Evolutionary conservation across 139 green algal species (phyloP).

Genomic region (Chlamydomonas schloesseri): DNA sequence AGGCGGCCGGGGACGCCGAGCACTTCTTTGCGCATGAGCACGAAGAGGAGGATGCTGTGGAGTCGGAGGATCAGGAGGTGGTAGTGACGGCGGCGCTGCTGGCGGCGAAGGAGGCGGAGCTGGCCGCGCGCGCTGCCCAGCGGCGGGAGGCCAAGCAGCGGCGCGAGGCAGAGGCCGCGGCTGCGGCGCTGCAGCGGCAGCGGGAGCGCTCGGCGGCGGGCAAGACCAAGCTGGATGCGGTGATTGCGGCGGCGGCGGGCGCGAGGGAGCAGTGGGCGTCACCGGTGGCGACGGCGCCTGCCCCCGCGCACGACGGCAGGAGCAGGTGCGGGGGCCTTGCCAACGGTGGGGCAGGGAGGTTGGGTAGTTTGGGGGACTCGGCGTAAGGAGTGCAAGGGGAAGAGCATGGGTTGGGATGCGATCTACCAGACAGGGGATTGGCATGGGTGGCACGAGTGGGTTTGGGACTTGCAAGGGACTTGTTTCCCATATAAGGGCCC

Average conservation of each 20-base stretch:
- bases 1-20: no score
- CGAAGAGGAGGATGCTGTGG: neutral
- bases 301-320: no score
- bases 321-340: no score
- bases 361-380: no score
- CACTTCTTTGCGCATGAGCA: no score
- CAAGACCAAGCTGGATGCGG: conserved; percentile 8
- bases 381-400: no score
- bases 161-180: neutral
- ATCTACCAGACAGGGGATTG: no score
- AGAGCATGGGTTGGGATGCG: no score
- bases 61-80: neutral
- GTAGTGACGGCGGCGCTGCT: neutral
- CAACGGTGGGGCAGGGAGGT: no score
- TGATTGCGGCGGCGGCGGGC: neutral
- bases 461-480: no score
- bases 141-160: neutral
- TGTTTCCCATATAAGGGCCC: no score
- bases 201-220: neutral
- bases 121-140: neutral
- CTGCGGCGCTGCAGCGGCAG: neutral
- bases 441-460: no score
- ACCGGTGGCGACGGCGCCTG: neutral
- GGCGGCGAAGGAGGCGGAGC: conserved; percentile 23
- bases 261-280: conserved; percentile 20